Evolutionary conservation across 176 grass and related monocot genomes (phyloP), one percentile per base, ranked within the genome.

Genomic region (Lolium perenne): DNA sequence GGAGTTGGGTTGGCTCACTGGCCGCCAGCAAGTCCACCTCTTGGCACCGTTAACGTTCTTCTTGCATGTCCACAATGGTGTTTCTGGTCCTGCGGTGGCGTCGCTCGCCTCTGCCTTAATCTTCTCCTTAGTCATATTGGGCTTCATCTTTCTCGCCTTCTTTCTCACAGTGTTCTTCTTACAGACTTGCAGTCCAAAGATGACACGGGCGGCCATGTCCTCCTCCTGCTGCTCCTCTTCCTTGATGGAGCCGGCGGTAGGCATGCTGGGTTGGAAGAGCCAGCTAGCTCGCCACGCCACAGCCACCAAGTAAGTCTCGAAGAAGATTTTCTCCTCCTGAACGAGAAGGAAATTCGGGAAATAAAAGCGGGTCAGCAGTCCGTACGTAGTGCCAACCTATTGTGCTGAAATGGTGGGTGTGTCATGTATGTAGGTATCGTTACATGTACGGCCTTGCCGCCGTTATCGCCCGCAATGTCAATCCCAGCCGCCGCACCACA

Each of bases 31-130:
- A 23, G 49, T 53, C 72, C 47, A 75, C 3, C 21, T 40, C 74
- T 70, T 91, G 6, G 66, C 87, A n/a, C 89, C 80, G 17, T 7
- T 43, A 43, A 43, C 6, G 41, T 76, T 85, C 80, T 86, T 94
- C 77, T 91, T 89, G 80, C 89, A 91, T 38, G 8, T 62, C 51
- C 70, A 48, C 38, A 56, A 7, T 13, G 10, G 17, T 3, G 13
- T n/a, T 13, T 0, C 18, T 1, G 0, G 45, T 3, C 53, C 35
- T 3, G 5, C 29, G 10, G 17, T 10, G 54, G 54, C 54, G 17
- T 56, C 54, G 7, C 20, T 43, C 40, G 73, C 82, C 53, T 86
- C 84, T 82, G 80, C 35, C 57, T 68, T 88, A 4, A 38, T n/a
- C 12, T 82, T 87, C 51, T 78, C 91, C 77, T 67, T 54, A n/a